A percentile compares a stretch with the other conserved stretches of the same genome.
These are phyloP conservation scores for Komagataea norvegica DNA, from an alignment of 1,139 yeast genomes.

Conservation along the genomic window DNA sequence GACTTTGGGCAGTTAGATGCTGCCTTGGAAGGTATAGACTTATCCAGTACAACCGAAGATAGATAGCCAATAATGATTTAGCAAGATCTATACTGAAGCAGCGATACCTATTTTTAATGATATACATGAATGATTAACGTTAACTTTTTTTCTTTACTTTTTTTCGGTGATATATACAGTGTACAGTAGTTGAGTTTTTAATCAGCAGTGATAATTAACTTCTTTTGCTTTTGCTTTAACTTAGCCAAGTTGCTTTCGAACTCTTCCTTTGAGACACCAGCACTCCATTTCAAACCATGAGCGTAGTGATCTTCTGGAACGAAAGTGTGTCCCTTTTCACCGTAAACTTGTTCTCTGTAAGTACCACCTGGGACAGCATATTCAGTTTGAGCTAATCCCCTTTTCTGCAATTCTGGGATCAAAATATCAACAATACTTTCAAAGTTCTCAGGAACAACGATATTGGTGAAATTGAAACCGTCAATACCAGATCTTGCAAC, in stretches of 20 bases:
- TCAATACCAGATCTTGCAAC: conserved; percentile 32
- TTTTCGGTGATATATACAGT: neutral
- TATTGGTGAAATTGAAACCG: conserved; percentile 31
- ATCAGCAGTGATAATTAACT: conserved; percentile 10
- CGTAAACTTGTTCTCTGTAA: conserved; percentile 15
- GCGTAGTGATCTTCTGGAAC: conserved; percentile 16
- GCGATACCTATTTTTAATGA: no score
- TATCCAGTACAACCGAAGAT: no score
- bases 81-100: no score
- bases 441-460: conserved; percentile 31
- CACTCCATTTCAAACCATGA: conserved; percentile 14
- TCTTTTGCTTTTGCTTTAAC: conserved; percentile 6
- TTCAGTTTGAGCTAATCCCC: conserved; percentile 32
- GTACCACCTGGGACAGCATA: conserved; percentile 27
- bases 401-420: conserved; percentile 32
- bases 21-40: conserved; percentile 11
- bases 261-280: conserved; percentile 13
- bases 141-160: no score
- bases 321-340: conserved; percentile 14
- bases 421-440: conserved; percentile 32
- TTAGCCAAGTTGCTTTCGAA: conserved; percentile 9
- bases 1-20: conserved; percentile 14
- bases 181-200: no score
- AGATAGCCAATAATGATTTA: no score
- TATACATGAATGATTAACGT: no score